phyloP scores from a whole-genome alignment of 192 early-diverging fungal genomes.

The Radiomyces spectabilis region DNA sequence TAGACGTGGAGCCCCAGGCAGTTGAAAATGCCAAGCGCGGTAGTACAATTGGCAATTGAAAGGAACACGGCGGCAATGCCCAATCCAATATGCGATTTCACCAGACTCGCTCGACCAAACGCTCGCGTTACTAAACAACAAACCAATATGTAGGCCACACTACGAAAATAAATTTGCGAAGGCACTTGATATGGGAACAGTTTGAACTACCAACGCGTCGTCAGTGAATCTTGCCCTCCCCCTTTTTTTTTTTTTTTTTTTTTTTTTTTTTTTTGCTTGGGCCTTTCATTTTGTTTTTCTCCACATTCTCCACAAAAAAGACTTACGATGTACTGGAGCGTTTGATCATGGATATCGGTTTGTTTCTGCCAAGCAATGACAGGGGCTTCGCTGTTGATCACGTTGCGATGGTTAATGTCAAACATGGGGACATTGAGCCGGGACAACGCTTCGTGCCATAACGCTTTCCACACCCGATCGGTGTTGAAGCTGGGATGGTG shows the following conservation, averaged over 20 bases:
- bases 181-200: slow-evolving; percentile 10
- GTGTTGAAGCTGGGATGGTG: not conserved
- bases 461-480: slow-evolving; percentile 8
- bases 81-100: slow-evolving; percentile 71
- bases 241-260: not conserved
- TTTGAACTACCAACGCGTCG: slow-evolving; percentile 11
- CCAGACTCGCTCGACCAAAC: slow-evolving; percentile 56
- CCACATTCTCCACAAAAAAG: not conserved
- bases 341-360: not conserved
- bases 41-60: slow-evolving; percentile 51
- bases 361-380: not conserved
- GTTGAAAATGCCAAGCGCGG: slow-evolving; percentile 58
- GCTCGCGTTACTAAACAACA: slow-evolving; percentile 65
- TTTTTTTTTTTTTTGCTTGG: too few species aligned
- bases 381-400: not conserved
- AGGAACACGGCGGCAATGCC: slow-evolving; percentile 61
- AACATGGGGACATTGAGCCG: not conserved
- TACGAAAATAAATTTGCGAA: too few species aligned
- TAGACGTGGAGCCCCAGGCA: slow-evolving; percentile 48
- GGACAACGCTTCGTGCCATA: slow-evolving; percentile 2
- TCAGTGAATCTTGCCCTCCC: too few species aligned
- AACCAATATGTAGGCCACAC: slow-evolving; percentile 51
- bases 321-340: slow-evolving; percentile 9
- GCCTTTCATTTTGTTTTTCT: too few species aligned
- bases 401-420: not conserved